These are phyloP conservation scores for Aphanomyces astaci DNA, from an alignment of 352 stramenopile species.

Conservation along the genomic window DNA sequence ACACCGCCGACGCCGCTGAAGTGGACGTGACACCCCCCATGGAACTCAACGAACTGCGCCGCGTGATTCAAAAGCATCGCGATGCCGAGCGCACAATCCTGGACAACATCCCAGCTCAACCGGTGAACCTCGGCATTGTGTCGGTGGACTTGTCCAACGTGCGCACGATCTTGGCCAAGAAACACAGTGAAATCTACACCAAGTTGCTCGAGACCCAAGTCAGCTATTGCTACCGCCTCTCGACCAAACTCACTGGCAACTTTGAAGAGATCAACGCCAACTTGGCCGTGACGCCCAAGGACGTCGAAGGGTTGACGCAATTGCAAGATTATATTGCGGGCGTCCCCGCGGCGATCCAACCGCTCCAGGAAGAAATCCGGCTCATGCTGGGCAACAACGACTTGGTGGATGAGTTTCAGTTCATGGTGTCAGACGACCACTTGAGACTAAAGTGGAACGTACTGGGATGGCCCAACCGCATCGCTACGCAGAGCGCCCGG, in stretches of 20 bases:
- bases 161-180: slow-evolving; percentile 59
- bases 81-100: slow-evolving; percentile 64
- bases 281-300: slow-evolving; percentile 69
- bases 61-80: slow-evolving; percentile 53
- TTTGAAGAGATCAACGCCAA: slow-evolving; percentile 85
- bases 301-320: slow-evolving; percentile 87
- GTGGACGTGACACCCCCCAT: slow-evolving; percentile 49
- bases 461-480: slow-evolving; percentile 85
- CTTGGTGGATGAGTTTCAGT: slow-evolving; percentile 73
- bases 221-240: slow-evolving; percentile 53
- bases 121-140: slow-evolving; percentile 72
- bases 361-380: slow-evolving; percentile 68
- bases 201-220: slow-evolving; percentile 64
- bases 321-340: slow-evolving; percentile 82
- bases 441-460: slow-evolving; percentile 85
- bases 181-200: slow-evolving; percentile 68
- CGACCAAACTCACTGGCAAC: slow-evolving; percentile 56
- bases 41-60: slow-evolving; percentile 62
- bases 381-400: slow-evolving; percentile 75
- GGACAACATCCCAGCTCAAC: slow-evolving; percentile 47
- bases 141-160: slow-evolving; percentile 75
- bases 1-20: slow-evolving; percentile 28
- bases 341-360: slow-evolving; percentile 57
- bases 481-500: slow-evolving; percentile 65
- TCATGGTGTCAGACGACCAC: slow-evolving; percentile 80